phyloP scores from a whole-genome alignment of 495 filamentous ascomycete species.

The Penicillium nucicola region DNA sequence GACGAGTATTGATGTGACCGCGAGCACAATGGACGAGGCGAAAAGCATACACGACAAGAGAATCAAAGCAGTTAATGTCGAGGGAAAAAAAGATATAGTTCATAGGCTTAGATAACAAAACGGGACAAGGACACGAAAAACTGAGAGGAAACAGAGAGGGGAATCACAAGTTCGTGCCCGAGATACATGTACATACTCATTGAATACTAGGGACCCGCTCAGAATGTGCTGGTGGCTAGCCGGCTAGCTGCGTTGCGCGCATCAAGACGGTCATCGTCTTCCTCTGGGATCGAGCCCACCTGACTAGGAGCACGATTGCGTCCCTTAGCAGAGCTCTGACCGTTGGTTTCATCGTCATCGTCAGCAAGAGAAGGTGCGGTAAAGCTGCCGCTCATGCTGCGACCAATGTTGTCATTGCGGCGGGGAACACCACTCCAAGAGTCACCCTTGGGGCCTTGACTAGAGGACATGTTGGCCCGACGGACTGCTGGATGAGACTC shows the following conservation, averaged over 20 bases:
- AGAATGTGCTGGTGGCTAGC: constrained; percentile 92
- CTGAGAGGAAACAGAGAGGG: constrained; percentile 19
- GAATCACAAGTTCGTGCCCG: constrained; percentile 26
- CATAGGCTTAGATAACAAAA: constrained; percentile 5
- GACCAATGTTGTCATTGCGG: constrained; percentile 68
- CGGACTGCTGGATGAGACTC: constrained; percentile 77
- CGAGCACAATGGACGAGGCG: constrained; percentile 25
- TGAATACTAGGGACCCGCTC: constrained; percentile 12
- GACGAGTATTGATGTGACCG: constrained; percentile 15
- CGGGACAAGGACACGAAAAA: constrained; percentile 4
- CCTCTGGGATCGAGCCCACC: constrained; percentile 62
- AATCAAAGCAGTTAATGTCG: not conserved
- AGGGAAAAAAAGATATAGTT: not conserved
- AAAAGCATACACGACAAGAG: not conserved
- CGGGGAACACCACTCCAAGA: constrained; percentile 95
- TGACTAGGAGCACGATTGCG: constrained; percentile 61
- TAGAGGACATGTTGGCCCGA: constrained; percentile 72
- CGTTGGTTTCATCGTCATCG: constrained; percentile 40
- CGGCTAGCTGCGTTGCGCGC: constrained; percentile 92
- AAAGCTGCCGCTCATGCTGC: constrained; percentile 74
- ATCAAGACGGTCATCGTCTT: constrained; percentile 93
- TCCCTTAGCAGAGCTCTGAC: constrained; percentile 38
- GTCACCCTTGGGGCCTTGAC: constrained; percentile 93
- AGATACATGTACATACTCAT: constrained; percentile 28
- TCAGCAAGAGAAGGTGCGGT: constrained; percentile 34